Evolutionary conservation across 2,329 filamentous ascomycete genomes (phyloP), one percentile per base, ranked within the genome.

Genomic region (Arthroderma sp.): DNA sequence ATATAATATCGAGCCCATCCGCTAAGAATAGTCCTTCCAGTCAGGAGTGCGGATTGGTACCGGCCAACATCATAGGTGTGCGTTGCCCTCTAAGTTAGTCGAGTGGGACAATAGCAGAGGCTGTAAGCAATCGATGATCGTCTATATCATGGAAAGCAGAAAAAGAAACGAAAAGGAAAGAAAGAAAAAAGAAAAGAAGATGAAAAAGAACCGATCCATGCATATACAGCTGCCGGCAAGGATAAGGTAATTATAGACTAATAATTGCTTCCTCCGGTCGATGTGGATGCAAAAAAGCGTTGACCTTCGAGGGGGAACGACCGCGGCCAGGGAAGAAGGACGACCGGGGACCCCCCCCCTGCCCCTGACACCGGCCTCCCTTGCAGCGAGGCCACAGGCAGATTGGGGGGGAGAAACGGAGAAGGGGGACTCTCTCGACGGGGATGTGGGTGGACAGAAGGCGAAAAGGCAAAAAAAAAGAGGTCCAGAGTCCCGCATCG

Each of bases 331-430:
- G 41, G 41, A 25, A 9, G 2, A 4, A 33, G 13, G 47, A n/a
- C 4, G 47, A 28, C 7, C 11, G 13, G 38, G 38, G 28, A 31
- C 28, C 7, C 28, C 28, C 28, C 28, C 28, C 28, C 28, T 31
- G 6, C 49, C 28, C 49, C 15, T 52, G 47, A 35, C 54, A 21
- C 51, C 41, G 21, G 25, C 6, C 33, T 39, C 33, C 44, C 53
- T 38, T 43, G 57, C 51, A 31, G 8, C 54, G 38, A 54, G 23
- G 31, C 35, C 52, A 58, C n/a, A 25, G 55, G 19, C 9, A 31
- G 28, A 37, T 37, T 51, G 44, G 23, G 31, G 25, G 44, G 23
- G 41, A 33, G 53, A 23, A 44, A 41, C 37, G 15, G 52, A 49
- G 8, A 35, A 31, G 19, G 33, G 49, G 49, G 35, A 7, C 53